phyloP scores from a whole-genome alignment of 169 alveolate genomes.

The Babesia divergens region DNA sequence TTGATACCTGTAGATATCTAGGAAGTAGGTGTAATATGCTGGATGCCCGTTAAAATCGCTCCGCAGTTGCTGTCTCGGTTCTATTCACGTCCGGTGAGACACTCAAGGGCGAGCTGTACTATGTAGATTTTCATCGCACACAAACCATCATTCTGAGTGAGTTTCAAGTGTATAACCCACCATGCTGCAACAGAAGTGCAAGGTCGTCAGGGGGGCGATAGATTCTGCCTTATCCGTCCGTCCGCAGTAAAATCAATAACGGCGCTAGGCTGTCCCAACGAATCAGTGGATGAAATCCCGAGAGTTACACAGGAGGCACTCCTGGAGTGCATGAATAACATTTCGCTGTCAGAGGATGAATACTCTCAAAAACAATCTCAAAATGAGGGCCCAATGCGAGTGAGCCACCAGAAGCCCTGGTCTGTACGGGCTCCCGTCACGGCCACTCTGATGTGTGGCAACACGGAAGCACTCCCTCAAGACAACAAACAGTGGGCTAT shows the following conservation, averaged over 20 bases:
- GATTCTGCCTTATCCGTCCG: conserved; percentile 18
- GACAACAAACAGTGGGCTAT: too few relatives aligned
- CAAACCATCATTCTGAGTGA: conserved; percentile 42
- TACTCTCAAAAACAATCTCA: not conserved
- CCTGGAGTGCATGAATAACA: not conserved
- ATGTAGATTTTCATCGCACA: conserved; percentile 34
- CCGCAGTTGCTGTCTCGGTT: conserved; percentile 36
- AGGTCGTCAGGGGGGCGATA: not conserved
- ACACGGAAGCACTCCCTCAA: not conserved
- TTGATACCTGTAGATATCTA: conserved; percentile 44
- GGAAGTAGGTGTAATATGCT: conserved; percentile 42
- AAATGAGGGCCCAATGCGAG: not conserved
- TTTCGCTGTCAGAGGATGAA: not conserved
- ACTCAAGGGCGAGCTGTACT: conserved; percentile 55
- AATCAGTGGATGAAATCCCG: conserved; percentile 41
- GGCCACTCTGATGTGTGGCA: not conserved
- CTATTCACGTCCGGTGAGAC: conserved; percentile 34
- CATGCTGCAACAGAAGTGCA: conserved; percentile 1
- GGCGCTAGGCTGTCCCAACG: conserved; percentile 44
- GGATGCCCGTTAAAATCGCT: not conserved
- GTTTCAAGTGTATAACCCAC: not conserved
- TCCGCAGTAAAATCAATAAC: conserved; percentile 14
- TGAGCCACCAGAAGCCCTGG: not conserved
- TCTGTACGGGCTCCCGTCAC: not conserved
- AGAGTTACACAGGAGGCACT: conserved; percentile 46